phyloP scores from a whole-genome alignment of 1,284 basidiomycete species.

The Naganishia liquefaciens region DNA sequence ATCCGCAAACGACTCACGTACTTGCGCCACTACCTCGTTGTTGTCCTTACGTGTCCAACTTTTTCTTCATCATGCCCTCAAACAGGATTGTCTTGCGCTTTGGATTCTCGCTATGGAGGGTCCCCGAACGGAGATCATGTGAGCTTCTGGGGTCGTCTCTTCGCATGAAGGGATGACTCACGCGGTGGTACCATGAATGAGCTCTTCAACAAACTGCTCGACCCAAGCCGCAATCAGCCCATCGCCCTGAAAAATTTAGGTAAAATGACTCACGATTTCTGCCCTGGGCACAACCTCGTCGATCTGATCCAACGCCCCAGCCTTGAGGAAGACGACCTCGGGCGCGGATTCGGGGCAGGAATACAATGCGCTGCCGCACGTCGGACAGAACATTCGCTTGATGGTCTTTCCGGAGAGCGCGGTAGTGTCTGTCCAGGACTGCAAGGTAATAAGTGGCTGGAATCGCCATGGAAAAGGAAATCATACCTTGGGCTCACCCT shows the following conservation, averaged over 20 bases:
- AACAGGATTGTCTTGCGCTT: constrained; percentile 5
- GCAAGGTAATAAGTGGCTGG: not conserved
- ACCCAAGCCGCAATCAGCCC: not conserved
- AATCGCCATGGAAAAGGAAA: not conserved
- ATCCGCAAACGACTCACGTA: too few species aligned
- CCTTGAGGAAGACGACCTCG: constrained; percentile 16
- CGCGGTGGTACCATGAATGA: constrained; percentile 7
- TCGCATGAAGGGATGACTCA: not conserved
- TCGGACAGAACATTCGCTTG: constrained; percentile 1
- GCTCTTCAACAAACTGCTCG: constrained; percentile 1
- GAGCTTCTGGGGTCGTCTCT: not conserved
- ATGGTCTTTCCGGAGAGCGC: constrained; percentile 8
- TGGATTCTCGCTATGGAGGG: not conserved
- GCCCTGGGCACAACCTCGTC: constrained; percentile 5
- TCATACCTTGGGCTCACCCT: constrained; percentile 10
- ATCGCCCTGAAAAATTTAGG: too few species aligned
- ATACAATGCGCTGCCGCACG: constrained; percentile 2
- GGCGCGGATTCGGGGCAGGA: constrained; percentile 16
- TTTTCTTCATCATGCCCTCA: constrained; percentile 20
- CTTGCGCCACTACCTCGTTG: too few species aligned
- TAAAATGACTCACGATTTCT: constrained; percentile 3
- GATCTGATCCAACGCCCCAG: constrained; percentile 13
- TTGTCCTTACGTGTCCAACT: not conserved
- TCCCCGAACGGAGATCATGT: not conserved
- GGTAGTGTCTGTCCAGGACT: constrained; percentile 10